These are phyloP conservation scores for Hemerocallis citrina DNA, from an alignment of 106 monocot species.

Conservation along the genomic window DNA sequence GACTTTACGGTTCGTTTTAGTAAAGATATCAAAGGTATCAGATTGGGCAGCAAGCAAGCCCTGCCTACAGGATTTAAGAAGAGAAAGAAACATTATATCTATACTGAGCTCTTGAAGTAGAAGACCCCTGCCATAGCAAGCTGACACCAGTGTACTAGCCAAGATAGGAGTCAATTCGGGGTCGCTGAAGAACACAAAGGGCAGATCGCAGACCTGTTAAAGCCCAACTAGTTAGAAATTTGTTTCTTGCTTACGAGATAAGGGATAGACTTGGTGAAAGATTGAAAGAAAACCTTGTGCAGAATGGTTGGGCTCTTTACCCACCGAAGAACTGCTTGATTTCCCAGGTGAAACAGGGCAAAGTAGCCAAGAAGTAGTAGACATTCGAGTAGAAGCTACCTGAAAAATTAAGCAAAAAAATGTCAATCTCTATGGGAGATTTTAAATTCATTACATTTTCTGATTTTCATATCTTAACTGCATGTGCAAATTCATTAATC, in stretches of 20 bases:
- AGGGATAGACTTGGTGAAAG: neutral
- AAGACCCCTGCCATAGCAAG: constrained; percentile 81
- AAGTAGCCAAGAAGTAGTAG: constrained; percentile 82
- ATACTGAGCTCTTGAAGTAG: constrained; percentile 88
- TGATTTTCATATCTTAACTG: too few species aligned
- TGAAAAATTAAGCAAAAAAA: constrained; percentile 10
- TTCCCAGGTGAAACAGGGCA: constrained; percentile 73
- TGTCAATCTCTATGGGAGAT: too few species aligned
- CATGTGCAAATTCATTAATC: too few species aligned
- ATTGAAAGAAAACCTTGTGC: constrained; percentile 57
- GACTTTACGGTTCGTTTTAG: constrained; percentile 35
- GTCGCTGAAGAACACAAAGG: constrained; percentile 94
- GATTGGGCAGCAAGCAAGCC: constrained; percentile 15
- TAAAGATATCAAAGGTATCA: constrained; percentile 22
- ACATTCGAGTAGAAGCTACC: constrained; percentile 85
- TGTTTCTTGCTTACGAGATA: neutral
- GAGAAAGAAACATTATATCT: constrained; percentile 90
- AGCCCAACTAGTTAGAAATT: neutral
- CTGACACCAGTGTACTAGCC: constrained; percentile 68
- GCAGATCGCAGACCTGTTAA: constrained; percentile 85
- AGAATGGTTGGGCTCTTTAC: constrained; percentile 96
- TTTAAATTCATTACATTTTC: too few species aligned
- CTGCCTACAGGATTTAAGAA: constrained; percentile 68
- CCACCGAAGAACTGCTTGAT: constrained; percentile 97
- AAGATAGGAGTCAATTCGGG: constrained; percentile 83